These are phyloP conservation scores for Ophiognomonia clavigignenti-juglandacearum DNA, from an alignment of 2,329 filamentous ascomycete genomes.

Conservation along the genomic window DNA sequence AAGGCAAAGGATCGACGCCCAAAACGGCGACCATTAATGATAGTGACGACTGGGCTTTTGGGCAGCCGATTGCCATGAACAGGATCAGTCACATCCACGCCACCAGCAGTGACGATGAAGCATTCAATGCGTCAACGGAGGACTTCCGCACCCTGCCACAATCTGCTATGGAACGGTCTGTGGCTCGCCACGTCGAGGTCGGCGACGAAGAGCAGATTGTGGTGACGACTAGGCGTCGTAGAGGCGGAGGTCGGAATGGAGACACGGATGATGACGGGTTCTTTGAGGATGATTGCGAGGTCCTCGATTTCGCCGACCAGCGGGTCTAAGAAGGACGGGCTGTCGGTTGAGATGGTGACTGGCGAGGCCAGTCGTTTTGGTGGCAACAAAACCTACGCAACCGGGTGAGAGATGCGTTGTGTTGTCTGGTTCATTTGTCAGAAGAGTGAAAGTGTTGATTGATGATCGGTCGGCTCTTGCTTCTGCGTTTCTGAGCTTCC, in stretches of 20 bases:
- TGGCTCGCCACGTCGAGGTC: slow-evolving; percentile 47
- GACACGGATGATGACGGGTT: slow-evolving; percentile 66
- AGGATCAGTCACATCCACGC: slow-evolving; percentile 50
- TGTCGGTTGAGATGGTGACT: background rate
- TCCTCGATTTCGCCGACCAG: slow-evolving; percentile 80
- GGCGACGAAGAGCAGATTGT: slow-evolving; percentile 71
- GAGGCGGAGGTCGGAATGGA: slow-evolving; percentile 45
- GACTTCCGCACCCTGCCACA: slow-evolving; percentile 56
- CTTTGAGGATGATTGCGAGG: slow-evolving; percentile 90
- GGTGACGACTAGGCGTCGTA: slow-evolving; percentile 71
- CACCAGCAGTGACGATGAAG: slow-evolving; percentile 45
- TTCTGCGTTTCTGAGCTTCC: slow-evolving; percentile 10
- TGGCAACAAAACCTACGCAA: slow-evolving; percentile 3
- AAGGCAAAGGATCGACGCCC: slow-evolving; percentile 20
- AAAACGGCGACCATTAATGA: slow-evolving; percentile 2
- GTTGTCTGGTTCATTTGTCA: slow-evolving; percentile 15
- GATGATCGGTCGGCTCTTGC: slow-evolving; percentile 15
- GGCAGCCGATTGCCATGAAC: slow-evolving; percentile 44
- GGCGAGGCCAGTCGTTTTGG: slow-evolving; percentile 8
- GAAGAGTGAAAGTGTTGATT: slow-evolving; percentile 6
- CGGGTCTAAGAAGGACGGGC: slow-evolving; percentile 43
- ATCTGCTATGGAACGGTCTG: slow-evolving; percentile 54
- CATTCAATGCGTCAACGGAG: slow-evolving; percentile 40
- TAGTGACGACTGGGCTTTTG: slow-evolving; percentile 53
- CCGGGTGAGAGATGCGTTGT: background rate